phyloP scores from a whole-genome alignment of 164 flowering plant species.

The Aristolochia contorta region DNA sequence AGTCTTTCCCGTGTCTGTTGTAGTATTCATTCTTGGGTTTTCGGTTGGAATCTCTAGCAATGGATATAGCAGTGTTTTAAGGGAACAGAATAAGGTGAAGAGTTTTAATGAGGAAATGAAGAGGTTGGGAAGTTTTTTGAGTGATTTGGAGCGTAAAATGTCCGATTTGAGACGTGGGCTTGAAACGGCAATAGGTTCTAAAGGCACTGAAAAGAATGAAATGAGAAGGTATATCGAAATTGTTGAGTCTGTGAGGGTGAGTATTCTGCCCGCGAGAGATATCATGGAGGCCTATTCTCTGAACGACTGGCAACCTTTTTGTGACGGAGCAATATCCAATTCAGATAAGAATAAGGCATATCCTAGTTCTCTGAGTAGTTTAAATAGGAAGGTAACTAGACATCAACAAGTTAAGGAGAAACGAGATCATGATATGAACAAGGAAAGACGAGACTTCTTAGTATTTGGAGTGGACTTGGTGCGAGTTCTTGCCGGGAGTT shows the following conservation, averaged over 20 bases:
- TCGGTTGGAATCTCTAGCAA: slow-evolving; percentile 52
- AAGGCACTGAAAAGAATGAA: slow-evolving; percentile 29
- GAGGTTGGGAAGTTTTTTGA: slow-evolving; percentile 27
- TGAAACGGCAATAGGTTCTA: slow-evolving; percentile 25
- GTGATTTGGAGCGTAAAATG: slow-evolving; percentile 34
- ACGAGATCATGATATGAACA: slow-evolving; percentile 28
- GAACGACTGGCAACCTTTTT: slow-evolving; percentile 1
- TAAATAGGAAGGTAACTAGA: slow-evolving; percentile 16
- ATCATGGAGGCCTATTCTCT: slow-evolving; percentile 22
- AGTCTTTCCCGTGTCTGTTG: slow-evolving; percentile 58
- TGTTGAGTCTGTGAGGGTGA: slow-evolving; percentile 26
- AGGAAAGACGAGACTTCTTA: slow-evolving; percentile 33
- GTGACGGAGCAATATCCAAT: neutral
- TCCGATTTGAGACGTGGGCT: slow-evolving; percentile 31
- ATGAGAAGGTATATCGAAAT: slow-evolving; percentile 30
- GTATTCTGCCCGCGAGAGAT: slow-evolving; percentile 24
- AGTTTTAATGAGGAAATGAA: slow-evolving; percentile 27
- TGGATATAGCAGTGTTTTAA: slow-evolving; percentile 22
- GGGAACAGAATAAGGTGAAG: slow-evolving; percentile 17
- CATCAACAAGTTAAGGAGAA: slow-evolving; percentile 12
- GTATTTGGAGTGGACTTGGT: slow-evolving; percentile 27
- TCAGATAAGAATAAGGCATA: neutral
- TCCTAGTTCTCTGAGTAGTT: neutral
- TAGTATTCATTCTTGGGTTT: slow-evolving; percentile 66
- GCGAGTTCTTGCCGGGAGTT: slow-evolving; percentile 32